A percentile compares a stretch with the other conserved stretches of the same genome.
Conservation (phyloP, 2,329 filamentous ascomycete species). For the Sporothrix luriei region DNA sequence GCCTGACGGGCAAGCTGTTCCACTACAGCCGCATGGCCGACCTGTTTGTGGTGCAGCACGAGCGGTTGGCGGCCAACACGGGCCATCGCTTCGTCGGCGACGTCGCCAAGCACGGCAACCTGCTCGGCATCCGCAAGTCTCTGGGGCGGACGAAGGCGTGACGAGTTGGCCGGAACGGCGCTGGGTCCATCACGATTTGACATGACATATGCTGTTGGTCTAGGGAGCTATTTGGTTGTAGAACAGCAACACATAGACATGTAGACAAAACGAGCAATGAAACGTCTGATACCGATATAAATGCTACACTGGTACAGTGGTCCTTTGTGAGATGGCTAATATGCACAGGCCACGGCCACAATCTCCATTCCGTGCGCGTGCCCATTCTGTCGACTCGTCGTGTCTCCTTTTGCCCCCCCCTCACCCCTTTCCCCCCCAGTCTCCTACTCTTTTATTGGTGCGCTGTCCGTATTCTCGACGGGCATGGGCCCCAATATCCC, state of each 20-base stretch:
- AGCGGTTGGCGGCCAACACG: conserved; percentile 57
- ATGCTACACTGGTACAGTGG: background rate
- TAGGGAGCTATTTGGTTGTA: background rate
- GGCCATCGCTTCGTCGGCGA: conserved; percentile 41
- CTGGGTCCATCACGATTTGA: no score
- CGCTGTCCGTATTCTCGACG: background rate
- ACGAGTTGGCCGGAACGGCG: no score
- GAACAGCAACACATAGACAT: background rate
- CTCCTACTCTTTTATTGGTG: background rate
- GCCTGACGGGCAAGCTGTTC: conserved; percentile 80
- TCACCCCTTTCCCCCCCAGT: background rate
- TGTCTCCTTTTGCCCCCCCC: background rate
- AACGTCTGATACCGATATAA: conserved; percentile 12
- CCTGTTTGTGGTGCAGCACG: conserved; percentile 81
- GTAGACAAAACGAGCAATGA: background rate
- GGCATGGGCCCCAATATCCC: background rate
- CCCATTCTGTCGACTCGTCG: background rate
- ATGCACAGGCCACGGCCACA: conserved; percentile 24
- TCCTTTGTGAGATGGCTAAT: conserved; percentile 27
- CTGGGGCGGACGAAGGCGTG: background rate
- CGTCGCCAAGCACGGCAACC: conserved; percentile 36
- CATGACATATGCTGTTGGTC: no score
- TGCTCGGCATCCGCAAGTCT: conserved; percentile 39
- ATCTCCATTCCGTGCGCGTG: conserved; percentile 2
- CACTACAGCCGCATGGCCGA: conserved; percentile 67